phyloP scores from a whole-genome alignment of 345 rosid genomes.

The Linum lewisii region DNA sequence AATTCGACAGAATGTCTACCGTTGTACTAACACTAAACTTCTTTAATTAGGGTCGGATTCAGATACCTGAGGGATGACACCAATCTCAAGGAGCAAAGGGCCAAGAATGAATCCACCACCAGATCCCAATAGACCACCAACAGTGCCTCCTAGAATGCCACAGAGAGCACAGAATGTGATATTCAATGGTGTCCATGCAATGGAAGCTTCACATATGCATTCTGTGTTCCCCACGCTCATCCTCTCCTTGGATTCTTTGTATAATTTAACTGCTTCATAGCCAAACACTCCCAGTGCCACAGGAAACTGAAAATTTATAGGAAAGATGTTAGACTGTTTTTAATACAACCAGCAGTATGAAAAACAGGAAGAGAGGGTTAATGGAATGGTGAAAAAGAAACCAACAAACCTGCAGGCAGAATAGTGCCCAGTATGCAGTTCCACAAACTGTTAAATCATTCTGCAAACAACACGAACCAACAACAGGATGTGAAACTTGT shows the following conservation, averaged over 20 bases:
- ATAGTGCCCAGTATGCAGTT: slow-evolving; percentile 64
- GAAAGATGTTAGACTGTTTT: background rate
- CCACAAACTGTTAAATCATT: slow-evolving; percentile 61
- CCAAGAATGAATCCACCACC: slow-evolving; percentile 96
- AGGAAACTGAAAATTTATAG: slow-evolving; percentile 42
- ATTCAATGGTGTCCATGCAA: slow-evolving; percentile 70
- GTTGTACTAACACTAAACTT: too few species aligned
- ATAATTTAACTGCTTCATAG: slow-evolving; percentile 56
- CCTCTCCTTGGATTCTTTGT: slow-evolving; percentile 49
- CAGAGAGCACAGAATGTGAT: slow-evolving; percentile 76
- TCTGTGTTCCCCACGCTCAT: slow-evolving; percentile 52
- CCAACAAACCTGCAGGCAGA: slow-evolving; percentile 58
- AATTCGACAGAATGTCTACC: too few species aligned
- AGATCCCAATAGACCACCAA: slow-evolving; percentile 91
- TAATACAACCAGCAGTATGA: too few species aligned
- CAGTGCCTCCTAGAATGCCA: slow-evolving; percentile 74
- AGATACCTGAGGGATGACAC: slow-evolving; percentile 84
- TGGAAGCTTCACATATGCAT: slow-evolving; percentile 74
- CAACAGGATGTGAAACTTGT: background rate
- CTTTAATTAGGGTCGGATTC: too few species aligned
- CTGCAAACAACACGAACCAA: slow-evolving; percentile 30
- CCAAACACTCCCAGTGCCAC: slow-evolving; percentile 49
- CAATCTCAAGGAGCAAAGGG: slow-evolving; percentile 91
- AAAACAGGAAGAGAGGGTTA: background rate
- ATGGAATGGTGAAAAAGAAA: background rate